Conservation (phyloP, 805 yeast genomes). For the Zygotorulaspora chibaensis region DNA sequence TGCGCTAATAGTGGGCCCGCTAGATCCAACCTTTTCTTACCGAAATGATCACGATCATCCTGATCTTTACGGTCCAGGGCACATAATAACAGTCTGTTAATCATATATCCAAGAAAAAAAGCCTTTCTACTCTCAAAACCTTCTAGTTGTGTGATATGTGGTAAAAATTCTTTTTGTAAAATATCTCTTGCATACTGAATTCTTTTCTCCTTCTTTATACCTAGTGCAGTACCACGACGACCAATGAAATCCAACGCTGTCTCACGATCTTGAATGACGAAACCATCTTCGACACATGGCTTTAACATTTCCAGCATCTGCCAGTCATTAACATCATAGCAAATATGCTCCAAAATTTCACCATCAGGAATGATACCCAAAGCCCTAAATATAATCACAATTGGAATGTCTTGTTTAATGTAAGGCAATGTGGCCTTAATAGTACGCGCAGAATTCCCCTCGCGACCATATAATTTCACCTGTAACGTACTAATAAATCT, state of each 20-base stretch:
- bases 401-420: slow-evolving; percentile 94
- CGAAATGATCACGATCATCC: slow-evolving; percentile 99
- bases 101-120: slow-evolving; percentile 95
- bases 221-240: slow-evolving; percentile 95
- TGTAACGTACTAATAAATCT: slow-evolving; percentile 91
- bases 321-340: slow-evolving; percentile 98
- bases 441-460: slow-evolving; percentile 69
- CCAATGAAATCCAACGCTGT: slow-evolving; percentile 97
- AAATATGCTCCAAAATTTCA: slow-evolving; percentile 95
- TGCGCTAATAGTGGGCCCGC: slow-evolving; percentile 98
- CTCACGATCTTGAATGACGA: slow-evolving; percentile 95
- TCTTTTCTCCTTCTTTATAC: slow-evolving; percentile 96
- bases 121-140: slow-evolving; percentile 98
- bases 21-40: slow-evolving; percentile 95
- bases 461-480: slow-evolving; percentile 84
- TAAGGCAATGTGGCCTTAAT: slow-evolving; percentile 95
- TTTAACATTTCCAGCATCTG: slow-evolving; percentile 98
- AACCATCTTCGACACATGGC: slow-evolving; percentile 99
- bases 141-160: slow-evolving; percentile 95
- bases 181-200: slow-evolving; percentile 96
- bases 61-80: slow-evolving; percentile 97
- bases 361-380: slow-evolving; percentile 99
- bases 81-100: slow-evolving; percentile 87
- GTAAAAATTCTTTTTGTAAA: slow-evolving; percentile 90
- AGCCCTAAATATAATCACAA: slow-evolving; percentile 95